These are phyloP conservation scores for Lachnellula suecica DNA, from an alignment of 2,329 filamentous ascomycete genomes.

Conservation along the genomic window DNA sequence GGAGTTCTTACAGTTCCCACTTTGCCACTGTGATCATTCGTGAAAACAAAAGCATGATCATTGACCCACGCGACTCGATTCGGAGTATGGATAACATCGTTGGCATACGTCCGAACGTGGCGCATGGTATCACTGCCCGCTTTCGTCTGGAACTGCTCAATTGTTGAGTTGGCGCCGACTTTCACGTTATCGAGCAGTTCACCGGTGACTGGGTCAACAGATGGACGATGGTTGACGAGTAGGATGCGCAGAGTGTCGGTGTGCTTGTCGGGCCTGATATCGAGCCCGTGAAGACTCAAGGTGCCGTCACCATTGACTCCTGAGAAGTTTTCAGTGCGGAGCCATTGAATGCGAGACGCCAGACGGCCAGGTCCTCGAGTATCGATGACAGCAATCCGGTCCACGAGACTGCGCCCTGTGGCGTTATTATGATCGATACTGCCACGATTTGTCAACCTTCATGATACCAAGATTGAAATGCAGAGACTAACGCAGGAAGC, in stretches of 20 bases:
- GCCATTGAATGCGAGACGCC: conserved; percentile 22
- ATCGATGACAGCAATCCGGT: conserved; percentile 27
- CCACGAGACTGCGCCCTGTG: conserved; percentile 21
- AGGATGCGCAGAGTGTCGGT: conserved; percentile 29
- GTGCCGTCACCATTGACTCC: conserved; percentile 27
- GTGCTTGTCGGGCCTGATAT: conserved; percentile 28
- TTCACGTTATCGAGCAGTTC: conserved; percentile 29
- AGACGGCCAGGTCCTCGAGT: conserved; percentile 23
- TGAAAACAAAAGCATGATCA: conserved; percentile 36
- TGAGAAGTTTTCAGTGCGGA: conserved; percentile 22
- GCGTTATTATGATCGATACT: conserved; percentile 26
- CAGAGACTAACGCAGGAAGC: conserved; percentile 29
- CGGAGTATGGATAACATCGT: conserved; percentile 34
- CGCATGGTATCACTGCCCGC: conserved; percentile 26
- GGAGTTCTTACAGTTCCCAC: conserved; percentile 23
- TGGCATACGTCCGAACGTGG: conserved; percentile 33
- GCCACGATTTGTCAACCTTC: not conserved
- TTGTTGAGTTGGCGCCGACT: conserved; percentile 37
- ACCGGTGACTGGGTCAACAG: conserved; percentile 32
- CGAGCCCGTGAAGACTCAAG: conserved; percentile 35
- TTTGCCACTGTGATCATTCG: conserved; percentile 37
- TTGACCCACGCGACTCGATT: conserved; percentile 36
- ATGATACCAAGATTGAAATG: not conserved
- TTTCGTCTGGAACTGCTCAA: conserved; percentile 35
- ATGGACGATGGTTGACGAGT: conserved; percentile 36